phyloP scores from a whole-genome alignment of 169 alveolate genomes.

The Plasmodium billcollinsi region DNA sequence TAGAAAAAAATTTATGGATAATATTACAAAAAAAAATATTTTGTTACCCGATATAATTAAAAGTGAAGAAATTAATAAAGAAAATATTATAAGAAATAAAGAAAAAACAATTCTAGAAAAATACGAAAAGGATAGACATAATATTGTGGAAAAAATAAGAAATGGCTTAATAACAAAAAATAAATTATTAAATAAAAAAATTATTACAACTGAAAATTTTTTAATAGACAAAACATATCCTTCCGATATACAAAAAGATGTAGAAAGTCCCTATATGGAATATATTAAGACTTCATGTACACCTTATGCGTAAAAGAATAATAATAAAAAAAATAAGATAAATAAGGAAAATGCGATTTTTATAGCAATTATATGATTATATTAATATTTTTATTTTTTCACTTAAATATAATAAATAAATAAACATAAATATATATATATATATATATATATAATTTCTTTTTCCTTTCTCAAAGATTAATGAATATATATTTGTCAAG shows the following conservation, averaged over 20 bases:
- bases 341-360: too few species aligned
- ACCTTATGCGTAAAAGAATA: background rate
- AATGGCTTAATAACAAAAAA: slow-evolving; percentile 4
- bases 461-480: background rate
- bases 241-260: background rate
- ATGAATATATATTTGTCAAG: slow-evolving; percentile 19
- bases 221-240: background rate
- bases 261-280: background rate
- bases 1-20: slow-evolving; percentile 7
- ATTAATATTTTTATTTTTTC: too few species aligned
- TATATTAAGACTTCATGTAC: background rate
- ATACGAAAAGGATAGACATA: slow-evolving; percentile 50
- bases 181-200: background rate
- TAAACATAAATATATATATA: too few species aligned
- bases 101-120: slow-evolving; percentile 8
- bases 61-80: slow-evolving; percentile 7
- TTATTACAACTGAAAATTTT: background rate
- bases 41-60: background rate
- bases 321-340: too few species aligned
- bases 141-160: slow-evolving; percentile 8
- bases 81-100: slow-evolving; percentile 1
- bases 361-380: too few species aligned
- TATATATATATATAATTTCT: background rate
- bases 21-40: background rate
- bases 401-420: too few species aligned